These are phyloP conservation scores for Chaetomium sp. DNA, from an alignment of 2,329 filamentous ascomycete genomes.

Conservation along the genomic window DNA sequence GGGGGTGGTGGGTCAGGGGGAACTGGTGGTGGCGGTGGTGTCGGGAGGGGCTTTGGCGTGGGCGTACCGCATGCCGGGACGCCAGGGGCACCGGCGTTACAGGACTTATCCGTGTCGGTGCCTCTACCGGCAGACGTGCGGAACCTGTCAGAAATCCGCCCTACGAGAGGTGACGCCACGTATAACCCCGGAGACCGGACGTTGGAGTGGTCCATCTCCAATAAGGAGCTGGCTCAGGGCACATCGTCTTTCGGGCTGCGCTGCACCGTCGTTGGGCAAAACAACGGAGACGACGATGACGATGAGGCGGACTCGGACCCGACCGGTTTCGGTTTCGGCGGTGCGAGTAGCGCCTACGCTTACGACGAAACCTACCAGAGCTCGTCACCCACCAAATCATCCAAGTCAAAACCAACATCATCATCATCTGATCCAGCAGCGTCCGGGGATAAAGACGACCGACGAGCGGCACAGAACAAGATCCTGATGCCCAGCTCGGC, in stretches of 20 bases:
- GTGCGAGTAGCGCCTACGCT: conserved; percentile 31
- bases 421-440: conserved; percentile 24
- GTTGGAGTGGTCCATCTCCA: conserved; percentile 77
- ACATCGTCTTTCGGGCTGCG: conserved; percentile 65
- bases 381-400: background rate
- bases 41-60: conserved; percentile 37
- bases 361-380: conserved; percentile 53
- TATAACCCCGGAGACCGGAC: conserved; percentile 67
- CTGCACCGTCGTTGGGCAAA: conserved; percentile 69
- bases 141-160: conserved; percentile 74
- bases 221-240: conserved; percentile 65
- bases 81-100: conserved; percentile 56
- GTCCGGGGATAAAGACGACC: conserved; percentile 44
- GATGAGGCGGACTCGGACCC: conserved; percentile 43
- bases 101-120: conserved; percentile 71
- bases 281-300: conserved; percentile 40
- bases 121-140: conserved; percentile 74
- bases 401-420: background rate
- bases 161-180: conserved; percentile 74
- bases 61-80: conserved; percentile 47
- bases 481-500: conserved; percentile 75
- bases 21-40: conserved; percentile 37
- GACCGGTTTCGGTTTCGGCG: conserved; percentile 45
- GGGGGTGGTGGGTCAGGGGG: conserved; percentile 20
- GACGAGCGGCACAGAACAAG: conserved; percentile 60